Percentiles rank a stretch among this genome's conserved stretches.
These are phyloP conservation scores for Metschnikowia kofuensis DNA, from an alignment of 805 yeast genomes.

Conservation along the genomic window DNA sequence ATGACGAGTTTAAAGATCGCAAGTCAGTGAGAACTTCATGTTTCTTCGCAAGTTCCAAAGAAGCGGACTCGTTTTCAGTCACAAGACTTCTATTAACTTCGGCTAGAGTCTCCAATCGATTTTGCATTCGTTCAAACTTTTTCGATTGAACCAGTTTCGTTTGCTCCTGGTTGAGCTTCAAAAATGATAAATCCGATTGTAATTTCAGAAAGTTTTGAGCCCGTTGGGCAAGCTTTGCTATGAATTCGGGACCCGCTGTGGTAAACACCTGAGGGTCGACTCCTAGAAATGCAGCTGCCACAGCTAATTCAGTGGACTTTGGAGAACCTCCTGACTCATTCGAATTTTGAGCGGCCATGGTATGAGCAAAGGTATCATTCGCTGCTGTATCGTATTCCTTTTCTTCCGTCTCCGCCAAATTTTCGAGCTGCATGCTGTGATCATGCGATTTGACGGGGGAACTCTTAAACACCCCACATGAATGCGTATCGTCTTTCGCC, in stretches of 20 bases:
- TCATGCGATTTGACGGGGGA: conserved; percentile 21
- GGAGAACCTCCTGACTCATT: conserved; percentile 8
- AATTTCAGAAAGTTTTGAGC: conserved; percentile 29
- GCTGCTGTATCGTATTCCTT: conserved; percentile 17
- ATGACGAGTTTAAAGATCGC: conserved; percentile 13
- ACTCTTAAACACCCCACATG: conserved; percentile 13
- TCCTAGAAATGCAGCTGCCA: conserved; percentile 27
- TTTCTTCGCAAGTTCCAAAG: conserved; percentile 10
- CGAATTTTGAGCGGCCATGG: conserved; percentile 2
- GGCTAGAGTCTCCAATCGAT: conserved; percentile 19
- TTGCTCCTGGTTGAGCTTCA: conserved; percentile 36
- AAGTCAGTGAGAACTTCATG: conserved; percentile 15
- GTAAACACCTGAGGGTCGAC: conserved; percentile 21
- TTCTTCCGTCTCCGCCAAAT: conserved; percentile 14
- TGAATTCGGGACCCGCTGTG: conserved; percentile 11
- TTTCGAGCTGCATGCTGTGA: conserved; percentile 7
- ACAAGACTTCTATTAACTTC: conserved; percentile 23
- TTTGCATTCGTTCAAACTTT: conserved; percentile 20
- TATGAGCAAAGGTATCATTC: conserved; percentile 17
- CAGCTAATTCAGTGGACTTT: conserved; percentile 9
- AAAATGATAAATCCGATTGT: conserved; percentile 29
- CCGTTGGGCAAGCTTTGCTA: conserved; percentile 23
- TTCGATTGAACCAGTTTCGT: conserved; percentile 24
- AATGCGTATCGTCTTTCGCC: conserved; percentile 30
- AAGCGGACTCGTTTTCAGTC: conserved; percentile 15